Conservation (phyloP, 768 basidiomycete genomes). For the Leccinum longicurvipes region DNA sequence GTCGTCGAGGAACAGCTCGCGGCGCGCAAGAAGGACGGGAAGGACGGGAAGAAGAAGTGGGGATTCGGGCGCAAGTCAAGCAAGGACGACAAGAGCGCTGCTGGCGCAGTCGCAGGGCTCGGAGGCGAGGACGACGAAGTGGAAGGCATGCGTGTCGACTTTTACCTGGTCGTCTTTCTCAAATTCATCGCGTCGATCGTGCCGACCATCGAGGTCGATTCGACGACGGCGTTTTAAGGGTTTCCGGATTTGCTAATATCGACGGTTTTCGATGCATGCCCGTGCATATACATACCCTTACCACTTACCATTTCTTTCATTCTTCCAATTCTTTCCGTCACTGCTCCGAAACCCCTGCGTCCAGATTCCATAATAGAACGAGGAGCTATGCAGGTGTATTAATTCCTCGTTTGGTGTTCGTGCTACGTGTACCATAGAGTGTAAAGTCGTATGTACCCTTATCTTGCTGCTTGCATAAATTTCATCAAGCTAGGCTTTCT, state of each 20-base stretch:
- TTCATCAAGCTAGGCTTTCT: background rate
- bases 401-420: background rate
- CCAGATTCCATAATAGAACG: slow-evolving; percentile 3
- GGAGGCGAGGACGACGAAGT: slow-evolving; percentile 51
- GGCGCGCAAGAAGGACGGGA: slow-evolving; percentile 48
- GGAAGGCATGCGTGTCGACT: slow-evolving; percentile 95
- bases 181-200: slow-evolving; percentile 99
- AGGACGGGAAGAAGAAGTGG: slow-evolving; percentile 77
- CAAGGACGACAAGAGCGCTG: slow-evolving; percentile 47
- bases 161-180: slow-evolving; percentile 96
- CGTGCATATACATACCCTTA: background rate
- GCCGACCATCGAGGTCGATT: slow-evolving; percentile 98
- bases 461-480: slow-evolving; percentile 18
- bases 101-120: background rate
- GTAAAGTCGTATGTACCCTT: slow-evolving; percentile 23
- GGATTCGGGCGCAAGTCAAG: slow-evolving; percentile 68
- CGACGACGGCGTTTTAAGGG: slow-evolving; percentile 70
- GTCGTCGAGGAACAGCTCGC: slow-evolving; percentile 81
- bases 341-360: background rate
- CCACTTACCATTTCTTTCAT: background rate
- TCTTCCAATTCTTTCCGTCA: background rate
- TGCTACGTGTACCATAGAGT: slow-evolving; percentile 20
- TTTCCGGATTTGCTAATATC: background rate
- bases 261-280: background rate
- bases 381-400: background rate